A percentile compares a stretch with the other conserved stretches of the same genome.
These are phyloP conservation scores for Leccinum arenicola DNA, from an alignment of 768 basidiomycete genomes.

Conservation along the genomic window DNA sequence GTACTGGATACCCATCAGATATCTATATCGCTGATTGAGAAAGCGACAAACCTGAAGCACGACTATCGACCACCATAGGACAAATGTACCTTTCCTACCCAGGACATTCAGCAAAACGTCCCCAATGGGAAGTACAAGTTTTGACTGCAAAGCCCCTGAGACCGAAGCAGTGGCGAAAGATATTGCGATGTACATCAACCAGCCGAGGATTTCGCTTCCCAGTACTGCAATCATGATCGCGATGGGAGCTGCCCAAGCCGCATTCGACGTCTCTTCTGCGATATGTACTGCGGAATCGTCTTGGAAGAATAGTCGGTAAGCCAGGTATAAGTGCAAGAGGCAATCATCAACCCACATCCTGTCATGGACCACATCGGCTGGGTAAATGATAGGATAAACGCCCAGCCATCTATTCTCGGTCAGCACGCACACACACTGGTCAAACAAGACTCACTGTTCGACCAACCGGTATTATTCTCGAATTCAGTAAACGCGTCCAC, in stretches of 20 bases:
- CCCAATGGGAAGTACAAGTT: constrained; percentile 38
- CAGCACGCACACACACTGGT: background rate
- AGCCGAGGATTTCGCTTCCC: constrained; percentile 39
- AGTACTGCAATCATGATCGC: constrained; percentile 43
- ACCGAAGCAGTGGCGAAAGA: constrained; percentile 44
- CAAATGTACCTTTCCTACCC: constrained; percentile 41
- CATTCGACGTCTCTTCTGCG: constrained; percentile 44
- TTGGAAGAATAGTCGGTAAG: constrained; percentile 12
- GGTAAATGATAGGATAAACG: constrained; percentile 26
- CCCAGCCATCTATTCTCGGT: constrained; percentile 20
- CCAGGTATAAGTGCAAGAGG: background rate
- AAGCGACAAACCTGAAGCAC: constrained; percentile 39
- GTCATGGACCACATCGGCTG: constrained; percentile 25
- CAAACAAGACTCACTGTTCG: constrained; percentile 5
- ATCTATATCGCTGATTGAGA: background rate
- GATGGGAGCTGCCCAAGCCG: constrained; percentile 42
- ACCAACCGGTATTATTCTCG: constrained; percentile 28
- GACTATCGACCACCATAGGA: constrained; percentile 43
- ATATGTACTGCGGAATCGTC: constrained; percentile 49
- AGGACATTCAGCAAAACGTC: constrained; percentile 39
- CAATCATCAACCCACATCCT: constrained; percentile 17
- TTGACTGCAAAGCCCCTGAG: constrained; percentile 29
- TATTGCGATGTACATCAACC: constrained; percentile 40
- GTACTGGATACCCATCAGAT: constrained; percentile 24
- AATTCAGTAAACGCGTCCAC: constrained; percentile 24